phyloP scores from a whole-genome alignment of 257 asterid species.

The Anisodus acutangulus region DNA sequence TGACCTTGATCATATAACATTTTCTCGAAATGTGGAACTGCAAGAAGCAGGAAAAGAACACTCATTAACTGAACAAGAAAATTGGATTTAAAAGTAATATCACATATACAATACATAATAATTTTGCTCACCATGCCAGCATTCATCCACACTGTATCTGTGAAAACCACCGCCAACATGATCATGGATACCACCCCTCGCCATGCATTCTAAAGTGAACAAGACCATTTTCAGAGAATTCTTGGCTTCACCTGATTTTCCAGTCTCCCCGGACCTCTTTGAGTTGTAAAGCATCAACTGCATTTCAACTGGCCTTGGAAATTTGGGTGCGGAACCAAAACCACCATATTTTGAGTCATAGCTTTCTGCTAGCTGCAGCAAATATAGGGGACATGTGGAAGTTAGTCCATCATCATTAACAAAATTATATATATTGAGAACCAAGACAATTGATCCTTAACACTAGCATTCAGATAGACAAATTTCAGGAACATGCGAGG shows the following conservation, averaged over 20 bases:
- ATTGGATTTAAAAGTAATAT: not conserved
- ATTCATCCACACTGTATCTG: constrained; percentile 97
- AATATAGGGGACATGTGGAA: not conserved
- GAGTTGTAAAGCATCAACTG: constrained; percentile 84
- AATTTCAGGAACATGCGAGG: constrained; percentile 24
- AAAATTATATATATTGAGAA: not conserved
- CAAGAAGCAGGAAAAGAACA: constrained; percentile 33
- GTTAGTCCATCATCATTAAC: constrained; percentile 17
- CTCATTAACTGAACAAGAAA: not conserved
- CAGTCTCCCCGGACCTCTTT: constrained; percentile 65
- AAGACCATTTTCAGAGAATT: constrained; percentile 62
- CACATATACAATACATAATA: not conserved
- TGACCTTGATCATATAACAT: constrained; percentile 99
- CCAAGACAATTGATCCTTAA: not conserved
- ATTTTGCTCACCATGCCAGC: constrained; percentile 87
- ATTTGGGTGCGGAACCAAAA: constrained; percentile 96
- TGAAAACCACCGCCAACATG: constrained; percentile 97
- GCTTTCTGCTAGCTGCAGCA: constrained; percentile 65
- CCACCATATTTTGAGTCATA: constrained; percentile 83
- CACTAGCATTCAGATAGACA: not conserved
- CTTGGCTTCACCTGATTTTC: constrained; percentile 67
- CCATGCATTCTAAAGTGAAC: constrained; percentile 79
- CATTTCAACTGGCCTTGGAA: constrained; percentile 93
- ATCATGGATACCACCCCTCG: constrained; percentile 91
- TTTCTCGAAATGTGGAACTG: constrained; percentile 99